Conservation (phyloP, 2,329 filamentous ascomycete species). For the Neonectria neomacrospora region DNA sequence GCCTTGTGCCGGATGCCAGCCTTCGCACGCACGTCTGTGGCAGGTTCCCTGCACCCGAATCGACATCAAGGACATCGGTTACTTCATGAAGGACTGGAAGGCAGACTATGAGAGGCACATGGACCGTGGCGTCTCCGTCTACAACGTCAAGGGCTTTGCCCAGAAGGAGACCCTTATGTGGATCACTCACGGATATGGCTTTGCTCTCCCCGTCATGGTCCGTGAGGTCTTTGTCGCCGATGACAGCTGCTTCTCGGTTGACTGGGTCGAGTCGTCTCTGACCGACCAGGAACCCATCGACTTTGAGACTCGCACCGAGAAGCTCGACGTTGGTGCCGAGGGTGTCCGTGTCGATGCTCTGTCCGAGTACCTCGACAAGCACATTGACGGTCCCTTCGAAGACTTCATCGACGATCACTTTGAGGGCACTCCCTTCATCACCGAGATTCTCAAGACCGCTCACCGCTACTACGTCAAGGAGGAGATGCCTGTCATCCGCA, state of each 20-base stretch:
- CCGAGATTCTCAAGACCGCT: conserved; percentile 94
- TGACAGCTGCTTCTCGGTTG: conserved; percentile 90
- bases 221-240: conserved; percentile 93
- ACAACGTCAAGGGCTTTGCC: conserved; percentile 89
- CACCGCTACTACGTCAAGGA: conserved; percentile 93
- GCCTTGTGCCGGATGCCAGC: conserved; percentile 94
- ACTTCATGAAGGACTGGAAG: conserved; percentile 99
- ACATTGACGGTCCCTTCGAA: conserved; percentile 92
- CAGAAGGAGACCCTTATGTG: conserved; percentile 79
- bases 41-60: conserved; percentile 98
- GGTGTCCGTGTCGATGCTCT: conserved; percentile 84
- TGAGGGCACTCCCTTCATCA: conserved; percentile 93
- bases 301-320: conserved; percentile 89
- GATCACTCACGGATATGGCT: conserved; percentile 96
- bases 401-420: conserved; percentile 96
- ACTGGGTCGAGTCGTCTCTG: conserved; percentile 88
- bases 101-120: conserved; percentile 95
- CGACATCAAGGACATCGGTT: conserved; percentile 97
- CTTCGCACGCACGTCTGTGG: conserved; percentile 94
- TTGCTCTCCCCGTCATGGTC: conserved; percentile 90
- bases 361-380: conserved; percentile 93
- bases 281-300: conserved; percentile 76
- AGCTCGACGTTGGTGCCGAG: conserved; percentile 87
- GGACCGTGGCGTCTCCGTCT: conserved; percentile 86
- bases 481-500: conserved; percentile 88